Conservation (phyloP, 176 grass and related monocot genomes). For the Oryza punctata region DNA sequence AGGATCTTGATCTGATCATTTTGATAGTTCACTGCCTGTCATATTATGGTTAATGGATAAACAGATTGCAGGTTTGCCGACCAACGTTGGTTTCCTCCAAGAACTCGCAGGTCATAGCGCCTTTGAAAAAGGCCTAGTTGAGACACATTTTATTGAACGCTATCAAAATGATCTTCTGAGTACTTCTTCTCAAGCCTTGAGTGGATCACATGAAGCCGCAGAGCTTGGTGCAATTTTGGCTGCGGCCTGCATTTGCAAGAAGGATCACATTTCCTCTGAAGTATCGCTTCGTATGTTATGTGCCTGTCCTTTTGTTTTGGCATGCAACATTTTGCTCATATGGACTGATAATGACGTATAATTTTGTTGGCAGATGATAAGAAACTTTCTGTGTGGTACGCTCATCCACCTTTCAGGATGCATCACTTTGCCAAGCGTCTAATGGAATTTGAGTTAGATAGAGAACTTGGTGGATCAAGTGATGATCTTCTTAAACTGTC, state of each 20-base stretch:
- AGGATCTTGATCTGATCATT: constrained; percentile 9
- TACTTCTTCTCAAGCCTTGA: constrained; percentile 44
- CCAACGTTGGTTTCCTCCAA: constrained; percentile 81
- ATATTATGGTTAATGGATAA: constrained; percentile 37
- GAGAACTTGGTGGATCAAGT: constrained; percentile 58
- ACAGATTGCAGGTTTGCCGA: constrained; percentile 94
- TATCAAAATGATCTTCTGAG: constrained; percentile 73
- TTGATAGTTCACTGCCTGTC: constrained; percentile 1
- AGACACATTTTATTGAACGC: constrained; percentile 90
- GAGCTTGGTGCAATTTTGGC: constrained; percentile 69
- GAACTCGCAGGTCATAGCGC: constrained; percentile 83
- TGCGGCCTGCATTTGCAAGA: constrained; percentile 80
- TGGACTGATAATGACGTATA: constrained; percentile 8
- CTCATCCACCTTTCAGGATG: constrained; percentile 77
- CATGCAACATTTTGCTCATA: constrained; percentile 7
- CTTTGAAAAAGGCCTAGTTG: constrained; percentile 81
- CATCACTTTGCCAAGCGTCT: constrained; percentile 64
- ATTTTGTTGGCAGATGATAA: constrained; percentile 52
- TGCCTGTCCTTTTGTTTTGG: not conserved
- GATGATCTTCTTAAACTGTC: constrained; percentile 63
- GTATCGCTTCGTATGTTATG: constrained; percentile 66
- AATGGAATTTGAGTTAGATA: constrained; percentile 78
- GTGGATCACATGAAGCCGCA: constrained; percentile 44
- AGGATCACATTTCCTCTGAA: constrained; percentile 49
- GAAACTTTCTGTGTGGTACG: constrained; percentile 69